phyloP scores from a whole-genome alignment of 2,329 filamentous ascomycete species.

The Colletotrichum lentis region DNA sequence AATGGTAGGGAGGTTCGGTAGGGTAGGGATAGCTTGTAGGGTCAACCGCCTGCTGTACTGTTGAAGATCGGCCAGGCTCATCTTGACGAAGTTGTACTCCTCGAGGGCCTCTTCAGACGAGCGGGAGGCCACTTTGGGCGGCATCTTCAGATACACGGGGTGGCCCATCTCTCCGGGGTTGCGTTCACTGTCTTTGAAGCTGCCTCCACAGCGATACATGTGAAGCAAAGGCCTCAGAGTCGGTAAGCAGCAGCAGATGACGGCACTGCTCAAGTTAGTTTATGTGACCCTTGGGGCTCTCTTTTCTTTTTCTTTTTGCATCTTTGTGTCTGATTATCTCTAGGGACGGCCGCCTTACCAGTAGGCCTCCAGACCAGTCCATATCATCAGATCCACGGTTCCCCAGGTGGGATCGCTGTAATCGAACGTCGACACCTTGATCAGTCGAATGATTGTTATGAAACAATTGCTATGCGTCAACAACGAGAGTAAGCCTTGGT shows the following conservation, averaged over 20 bases:
- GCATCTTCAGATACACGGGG: conserved; percentile 10
- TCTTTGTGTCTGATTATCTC: too few relatives aligned
- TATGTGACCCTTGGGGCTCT: too few relatives aligned
- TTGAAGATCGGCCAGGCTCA: conserved; percentile 11
- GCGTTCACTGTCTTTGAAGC: neutral
- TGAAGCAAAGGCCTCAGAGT: conserved; percentile 10
- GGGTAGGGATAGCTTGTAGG: neutral
- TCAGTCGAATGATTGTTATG: conserved; percentile 28
- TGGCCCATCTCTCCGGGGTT: neutral
- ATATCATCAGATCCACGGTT: conserved; percentile 33
- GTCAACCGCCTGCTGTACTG: neutral
- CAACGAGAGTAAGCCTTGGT: neutral
- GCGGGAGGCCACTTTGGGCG: conserved; percentile 10
- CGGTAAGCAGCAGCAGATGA: conserved; percentile 13
- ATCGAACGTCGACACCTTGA: conserved; percentile 27
- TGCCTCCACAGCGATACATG: neutral
- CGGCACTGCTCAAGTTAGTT: neutral
- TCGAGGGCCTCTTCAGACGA: conserved; percentile 10
- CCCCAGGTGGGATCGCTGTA: conserved; percentile 34
- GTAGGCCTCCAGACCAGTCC: conserved; percentile 31
- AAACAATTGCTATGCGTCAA: conserved; percentile 24
- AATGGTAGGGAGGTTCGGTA: too few relatives aligned
- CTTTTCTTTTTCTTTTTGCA: fast-evolving
- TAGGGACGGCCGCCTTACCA: conserved; percentile 6
- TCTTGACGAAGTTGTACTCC: conserved; percentile 2